These are phyloP conservation scores for Fusarium dlaminii DNA, from an alignment of 2,329 filamentous ascomycete genomes.

Conservation along the genomic window DNA sequence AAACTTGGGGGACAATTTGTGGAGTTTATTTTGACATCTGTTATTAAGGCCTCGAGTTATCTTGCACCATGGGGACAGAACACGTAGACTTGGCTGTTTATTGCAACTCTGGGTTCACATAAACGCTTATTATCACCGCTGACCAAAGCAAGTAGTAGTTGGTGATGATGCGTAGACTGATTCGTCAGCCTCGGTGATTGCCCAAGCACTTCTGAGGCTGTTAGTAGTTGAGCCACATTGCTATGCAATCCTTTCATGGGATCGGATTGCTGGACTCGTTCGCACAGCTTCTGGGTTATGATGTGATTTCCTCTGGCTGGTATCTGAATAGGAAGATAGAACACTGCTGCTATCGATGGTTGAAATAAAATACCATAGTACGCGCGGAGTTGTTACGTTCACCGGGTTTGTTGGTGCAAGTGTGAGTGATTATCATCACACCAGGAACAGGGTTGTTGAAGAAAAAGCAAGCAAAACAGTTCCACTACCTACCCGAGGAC, in stretches of 20 bases:
- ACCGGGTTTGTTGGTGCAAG: not conserved
- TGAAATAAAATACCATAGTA: not conserved
- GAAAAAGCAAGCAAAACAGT: constrained; percentile 22
- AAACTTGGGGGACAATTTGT: not conserved
- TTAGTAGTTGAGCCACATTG: not conserved
- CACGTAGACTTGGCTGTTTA: not conserved
- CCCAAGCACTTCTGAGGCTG: not conserved
- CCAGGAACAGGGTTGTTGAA: constrained; percentile 16
- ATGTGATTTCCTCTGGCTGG: not conserved
- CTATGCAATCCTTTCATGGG: not conserved
- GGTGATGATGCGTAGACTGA: constrained; percentile 8
- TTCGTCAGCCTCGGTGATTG: not conserved
- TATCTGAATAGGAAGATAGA: not conserved
- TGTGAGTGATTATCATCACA: constrained; percentile 5
- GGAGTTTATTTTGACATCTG: not conserved
- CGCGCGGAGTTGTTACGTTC: not conserved
- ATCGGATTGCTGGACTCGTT: not conserved
- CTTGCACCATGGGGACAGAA: not conserved
- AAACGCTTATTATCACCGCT: not conserved
- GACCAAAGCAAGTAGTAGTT: not conserved
- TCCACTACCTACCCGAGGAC: constrained; percentile 1
- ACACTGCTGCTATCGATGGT: not conserved
- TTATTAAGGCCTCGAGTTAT: not conserved
- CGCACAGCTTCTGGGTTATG: not conserved
- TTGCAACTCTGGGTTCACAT: constrained; percentile 8